Evolutionary conservation across 164 flowering plant genomes (phyloP).

Genomic region (Santalum album): DNA sequence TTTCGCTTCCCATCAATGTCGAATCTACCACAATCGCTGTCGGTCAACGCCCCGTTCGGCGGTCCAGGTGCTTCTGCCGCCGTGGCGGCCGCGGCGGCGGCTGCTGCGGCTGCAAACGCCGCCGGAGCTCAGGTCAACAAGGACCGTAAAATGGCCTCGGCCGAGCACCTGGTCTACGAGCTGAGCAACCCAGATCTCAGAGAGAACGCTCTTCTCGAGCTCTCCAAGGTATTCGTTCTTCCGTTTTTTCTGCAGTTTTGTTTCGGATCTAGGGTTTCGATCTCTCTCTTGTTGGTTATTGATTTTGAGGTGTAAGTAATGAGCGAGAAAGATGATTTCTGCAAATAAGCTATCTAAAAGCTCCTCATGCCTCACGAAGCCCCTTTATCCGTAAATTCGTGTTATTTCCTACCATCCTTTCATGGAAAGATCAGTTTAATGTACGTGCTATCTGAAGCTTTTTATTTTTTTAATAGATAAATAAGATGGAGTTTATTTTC

Average conservation of each 20-base stretch:
- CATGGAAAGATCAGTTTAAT: too few species aligned
- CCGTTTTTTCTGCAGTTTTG: neutral
- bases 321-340: too few species aligned
- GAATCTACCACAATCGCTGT: slow-evolving; percentile 42
- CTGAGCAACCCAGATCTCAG: slow-evolving; percentile 81
- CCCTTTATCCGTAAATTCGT: too few species aligned
- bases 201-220: slow-evolving; percentile 91
- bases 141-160: slow-evolving; percentile 70
- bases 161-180: slow-evolving; percentile 78
- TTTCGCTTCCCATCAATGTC: slow-evolving; percentile 34
- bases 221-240: slow-evolving; percentile 54
- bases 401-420: too few species aligned
- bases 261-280: neutral
- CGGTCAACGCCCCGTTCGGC: slow-evolving; percentile 35
- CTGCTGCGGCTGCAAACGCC: too few species aligned
- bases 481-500: too few species aligned
- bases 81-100: too few species aligned
- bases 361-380: too few species aligned
- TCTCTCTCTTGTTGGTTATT: neutral
- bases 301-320: too few species aligned
- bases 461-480: too few species aligned
- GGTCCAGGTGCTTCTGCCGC: slow-evolving; percentile 17
- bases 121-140: slow-evolving; percentile 31
- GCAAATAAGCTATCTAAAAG: too few species aligned
- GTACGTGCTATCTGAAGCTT: too few species aligned